These are phyloP conservation scores for Gossypium ekmanianum DNA, from an alignment of 345 rosid genomes.

Conservation along the genomic window DNA sequence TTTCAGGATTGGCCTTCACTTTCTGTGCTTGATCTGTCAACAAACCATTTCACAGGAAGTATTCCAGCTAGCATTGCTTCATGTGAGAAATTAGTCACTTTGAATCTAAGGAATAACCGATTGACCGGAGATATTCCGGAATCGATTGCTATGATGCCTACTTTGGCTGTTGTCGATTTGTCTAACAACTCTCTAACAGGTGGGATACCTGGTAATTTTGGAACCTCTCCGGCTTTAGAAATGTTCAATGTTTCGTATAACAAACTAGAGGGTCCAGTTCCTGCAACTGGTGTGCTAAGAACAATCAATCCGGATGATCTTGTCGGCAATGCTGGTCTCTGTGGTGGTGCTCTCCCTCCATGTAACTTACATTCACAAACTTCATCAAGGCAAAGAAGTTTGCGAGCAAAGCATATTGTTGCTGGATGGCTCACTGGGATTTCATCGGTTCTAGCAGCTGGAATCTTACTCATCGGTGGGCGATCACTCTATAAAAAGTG, in stretches of 20 bases:
- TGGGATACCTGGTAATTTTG: slow-evolving; percentile 67
- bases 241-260: slow-evolving; percentile 76
- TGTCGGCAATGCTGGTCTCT: slow-evolving; percentile 66
- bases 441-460: slow-evolving; percentile 49
- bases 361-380: slow-evolving; percentile 40
- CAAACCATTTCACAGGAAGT: slow-evolving; percentile 60
- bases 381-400: slow-evolving; percentile 33
- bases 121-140: slow-evolving; percentile 69
- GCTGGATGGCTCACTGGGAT: slow-evolving; percentile 65
- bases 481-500: slow-evolving; percentile 49
- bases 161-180: slow-evolving; percentile 81
- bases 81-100: slow-evolving; percentile 64
- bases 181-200: slow-evolving; percentile 79
- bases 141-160: slow-evolving; percentile 66
- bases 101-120: slow-evolving; percentile 62
- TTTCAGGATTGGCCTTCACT: slow-evolving; percentile 94
- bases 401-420: slow-evolving; percentile 50
- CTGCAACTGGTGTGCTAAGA: slow-evolving; percentile 64
- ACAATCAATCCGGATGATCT: slow-evolving; percentile 78
- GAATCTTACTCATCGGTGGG: slow-evolving; percentile 38
- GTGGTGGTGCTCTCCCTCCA: slow-evolving; percentile 75
- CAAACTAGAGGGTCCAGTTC: slow-evolving; percentile 78
- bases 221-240: slow-evolving; percentile 78
- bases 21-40: slow-evolving; percentile 73
- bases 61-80: slow-evolving; percentile 87